A percentile compares a stretch with the other conserved stretches of the same genome.
phyloP scores from a whole-genome alignment of 352 stramenopile species.

The Phytophthora megakarya region DNA sequence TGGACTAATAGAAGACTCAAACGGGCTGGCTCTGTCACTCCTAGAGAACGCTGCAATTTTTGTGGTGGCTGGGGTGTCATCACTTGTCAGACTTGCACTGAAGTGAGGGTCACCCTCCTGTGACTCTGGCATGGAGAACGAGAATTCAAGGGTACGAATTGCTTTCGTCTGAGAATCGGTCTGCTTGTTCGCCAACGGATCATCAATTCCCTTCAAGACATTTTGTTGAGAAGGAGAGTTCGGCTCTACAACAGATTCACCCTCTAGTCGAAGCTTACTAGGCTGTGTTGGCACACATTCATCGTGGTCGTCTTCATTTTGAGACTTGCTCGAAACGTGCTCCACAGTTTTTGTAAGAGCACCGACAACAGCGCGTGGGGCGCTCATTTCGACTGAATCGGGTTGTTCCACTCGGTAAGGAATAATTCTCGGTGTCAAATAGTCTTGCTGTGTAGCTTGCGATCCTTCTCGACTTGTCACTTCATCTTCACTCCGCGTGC shows the following conservation, averaged over 20 bases:
- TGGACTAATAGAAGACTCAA: slow-evolving; percentile 36
- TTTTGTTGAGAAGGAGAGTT: slow-evolving; percentile 15
- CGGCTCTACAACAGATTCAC: slow-evolving; percentile 19
- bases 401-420: slow-evolving; percentile 4
- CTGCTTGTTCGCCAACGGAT: slow-evolving; percentile 6
- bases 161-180: slow-evolving; percentile 49
- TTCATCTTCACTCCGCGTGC: slow-evolving; percentile 24
- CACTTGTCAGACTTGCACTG: slow-evolving; percentile 42
- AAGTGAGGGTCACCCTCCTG: slow-evolving; percentile 55
- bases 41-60: slow-evolving; percentile 23
- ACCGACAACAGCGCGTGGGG: neutral
- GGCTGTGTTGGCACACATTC: slow-evolving; percentile 59
- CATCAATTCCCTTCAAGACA: slow-evolving; percentile 41
- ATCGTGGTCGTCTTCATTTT: slow-evolving; percentile 40
- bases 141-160: slow-evolving; percentile 70
- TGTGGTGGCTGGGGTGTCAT: slow-evolving; percentile 36
- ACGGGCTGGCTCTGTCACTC: slow-evolving; percentile 16
- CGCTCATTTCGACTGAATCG: neutral
- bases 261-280: slow-evolving; percentile 16
- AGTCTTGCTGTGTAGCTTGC: slow-evolving; percentile 31
- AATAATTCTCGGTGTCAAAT: slow-evolving; percentile 34
- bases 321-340: neutral
- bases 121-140: slow-evolving; percentile 63
- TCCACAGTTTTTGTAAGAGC: neutral
- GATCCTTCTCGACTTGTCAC: slow-evolving; percentile 30